phyloP scores from a whole-genome alignment of 2,329 filamentous ascomycete species.

The Trichoderma guizhouense region DNA sequence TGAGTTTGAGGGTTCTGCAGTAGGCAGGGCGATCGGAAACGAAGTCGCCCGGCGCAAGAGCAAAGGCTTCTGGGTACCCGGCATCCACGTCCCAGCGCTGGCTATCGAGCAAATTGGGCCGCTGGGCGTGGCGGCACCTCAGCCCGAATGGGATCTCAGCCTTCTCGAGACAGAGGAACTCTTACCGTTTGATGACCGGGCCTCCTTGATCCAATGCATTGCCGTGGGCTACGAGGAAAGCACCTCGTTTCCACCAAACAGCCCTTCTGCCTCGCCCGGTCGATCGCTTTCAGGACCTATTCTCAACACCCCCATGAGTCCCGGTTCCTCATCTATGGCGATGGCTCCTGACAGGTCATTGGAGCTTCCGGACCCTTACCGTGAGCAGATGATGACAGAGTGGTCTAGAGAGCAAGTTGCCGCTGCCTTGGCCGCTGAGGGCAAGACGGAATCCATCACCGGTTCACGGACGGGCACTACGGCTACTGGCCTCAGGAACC shows the following conservation, averaged over 20 bases:
- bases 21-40: slow-evolving; percentile 68
- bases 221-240: slow-evolving; percentile 66
- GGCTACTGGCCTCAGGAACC: slow-evolving; percentile 49
- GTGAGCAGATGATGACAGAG: slow-evolving; percentile 71
- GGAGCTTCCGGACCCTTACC: slow-evolving; percentile 64
- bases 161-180: slow-evolving; percentile 61
- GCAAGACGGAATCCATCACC: slow-evolving; percentile 69
- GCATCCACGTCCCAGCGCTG: slow-evolving; percentile 67
- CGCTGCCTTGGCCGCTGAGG: slow-evolving; percentile 63
- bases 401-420: slow-evolving; percentile 78
- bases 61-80: slow-evolving; percentile 75
- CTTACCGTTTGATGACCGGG: slow-evolving; percentile 71
- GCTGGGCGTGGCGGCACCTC: slow-evolving; percentile 44
- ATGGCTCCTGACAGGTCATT: slow-evolving; percentile 36
- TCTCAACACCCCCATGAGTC: slow-evolving; percentile 47
- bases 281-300: slow-evolving; percentile 62
- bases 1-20: slow-evolving; percentile 65
- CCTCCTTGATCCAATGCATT: slow-evolving; percentile 70
- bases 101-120: slow-evolving; percentile 59
- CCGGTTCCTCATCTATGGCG: slow-evolving; percentile 31
- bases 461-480: slow-evolving; percentile 68
- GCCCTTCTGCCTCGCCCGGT: slow-evolving; percentile 66
- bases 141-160: slow-evolving; percentile 46
- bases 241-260: slow-evolving; percentile 61
- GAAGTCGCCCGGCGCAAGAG: slow-evolving; percentile 73